Conservation (phyloP, 257 asterid genomes). For the Penstemon newberryi region DNA sequence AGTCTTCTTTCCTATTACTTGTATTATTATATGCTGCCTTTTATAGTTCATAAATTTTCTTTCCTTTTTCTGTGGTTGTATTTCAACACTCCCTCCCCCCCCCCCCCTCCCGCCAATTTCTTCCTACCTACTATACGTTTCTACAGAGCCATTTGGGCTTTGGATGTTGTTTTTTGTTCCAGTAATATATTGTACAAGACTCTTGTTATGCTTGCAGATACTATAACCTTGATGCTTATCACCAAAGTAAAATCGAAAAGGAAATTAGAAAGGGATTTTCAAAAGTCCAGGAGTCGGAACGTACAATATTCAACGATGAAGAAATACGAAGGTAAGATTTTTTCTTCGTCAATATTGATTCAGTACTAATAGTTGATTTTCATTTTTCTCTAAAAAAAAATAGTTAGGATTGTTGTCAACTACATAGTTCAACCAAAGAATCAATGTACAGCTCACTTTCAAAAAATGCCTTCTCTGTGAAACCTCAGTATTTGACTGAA, state of each 20-base stretch:
- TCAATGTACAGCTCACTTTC: too few relatives aligned
- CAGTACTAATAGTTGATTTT: neutral
- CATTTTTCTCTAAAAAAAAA: too few relatives aligned
- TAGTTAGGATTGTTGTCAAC: too few relatives aligned
- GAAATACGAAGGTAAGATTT: slow-evolving; percentile 75
- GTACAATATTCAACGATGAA: slow-evolving; percentile 85
- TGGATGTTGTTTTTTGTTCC: neutral
- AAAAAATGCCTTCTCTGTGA: neutral
- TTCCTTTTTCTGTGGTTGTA: neutral
- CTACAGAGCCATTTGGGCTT: neutral
- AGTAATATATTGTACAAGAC: neutral
- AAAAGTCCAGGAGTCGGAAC: slow-evolving; percentile 60
- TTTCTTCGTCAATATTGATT: slow-evolving; percentile 6
- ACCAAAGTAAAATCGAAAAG: slow-evolving; percentile 65
- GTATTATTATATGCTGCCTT: neutral
- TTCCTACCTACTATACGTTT: neutral
- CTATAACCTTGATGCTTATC: slow-evolving; percentile 77
- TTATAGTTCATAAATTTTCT: slow-evolving; percentile 1
- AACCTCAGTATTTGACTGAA: neutral
- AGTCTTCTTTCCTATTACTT: slow-evolving; percentile 37
- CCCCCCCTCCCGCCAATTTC: neutral
- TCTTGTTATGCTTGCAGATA: slow-evolving; percentile 52
- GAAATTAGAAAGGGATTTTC: slow-evolving; percentile 62
- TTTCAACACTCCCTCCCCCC: neutral
- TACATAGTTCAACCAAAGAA: too few relatives aligned